These are phyloP conservation scores for Cercophora sp. DNA, from an alignment of 495 filamentous ascomycete species.

Conservation along the genomic window DNA sequence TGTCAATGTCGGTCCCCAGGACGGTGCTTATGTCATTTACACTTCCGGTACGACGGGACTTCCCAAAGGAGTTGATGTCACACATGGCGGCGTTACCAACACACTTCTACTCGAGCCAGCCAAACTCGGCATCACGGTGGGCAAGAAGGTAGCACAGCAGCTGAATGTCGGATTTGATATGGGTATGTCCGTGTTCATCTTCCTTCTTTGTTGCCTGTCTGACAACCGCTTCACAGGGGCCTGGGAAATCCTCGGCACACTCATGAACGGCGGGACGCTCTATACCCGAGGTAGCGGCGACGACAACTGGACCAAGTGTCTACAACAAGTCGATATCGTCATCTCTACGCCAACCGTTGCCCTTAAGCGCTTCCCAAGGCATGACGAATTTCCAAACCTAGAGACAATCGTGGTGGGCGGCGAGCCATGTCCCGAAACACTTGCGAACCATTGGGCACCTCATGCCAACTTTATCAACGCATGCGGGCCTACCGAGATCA, in stretches of 20 bases:
- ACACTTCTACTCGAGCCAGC: slow-evolving; percentile 28
- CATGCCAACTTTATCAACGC: slow-evolving; percentile 32
- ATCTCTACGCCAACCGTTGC: slow-evolving; percentile 35
- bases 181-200: slow-evolving; percentile 23
- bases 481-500: slow-evolving; percentile 40
- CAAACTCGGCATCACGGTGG: slow-evolving; percentile 30
- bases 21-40: slow-evolving; percentile 41
- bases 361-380: slow-evolving; percentile 18
- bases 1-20: slow-evolving; percentile 20
- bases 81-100: slow-evolving; percentile 32
- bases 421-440: slow-evolving; percentile 29
- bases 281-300: slow-evolving; percentile 24
- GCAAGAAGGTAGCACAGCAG: slow-evolving; percentile 35
- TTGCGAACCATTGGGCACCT: slow-evolving; percentile 33
- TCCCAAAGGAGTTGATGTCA: slow-evolving; percentile 39
- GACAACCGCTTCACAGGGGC: slow-evolving; percentile 25
- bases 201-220: not conserved
- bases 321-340: slow-evolving; percentile 28
- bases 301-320: slow-evolving; percentile 20
- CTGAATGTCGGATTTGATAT: slow-evolving; percentile 40
- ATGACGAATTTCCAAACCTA: slow-evolving; percentile 32
- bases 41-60: slow-evolving; percentile 41
- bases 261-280: slow-evolving; percentile 38
- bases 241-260: slow-evolving; percentile 37
- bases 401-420: slow-evolving; percentile 31